phyloP scores from a whole-genome alignment of 345 rosid species.

The Stellera chamaejasme region DNA sequence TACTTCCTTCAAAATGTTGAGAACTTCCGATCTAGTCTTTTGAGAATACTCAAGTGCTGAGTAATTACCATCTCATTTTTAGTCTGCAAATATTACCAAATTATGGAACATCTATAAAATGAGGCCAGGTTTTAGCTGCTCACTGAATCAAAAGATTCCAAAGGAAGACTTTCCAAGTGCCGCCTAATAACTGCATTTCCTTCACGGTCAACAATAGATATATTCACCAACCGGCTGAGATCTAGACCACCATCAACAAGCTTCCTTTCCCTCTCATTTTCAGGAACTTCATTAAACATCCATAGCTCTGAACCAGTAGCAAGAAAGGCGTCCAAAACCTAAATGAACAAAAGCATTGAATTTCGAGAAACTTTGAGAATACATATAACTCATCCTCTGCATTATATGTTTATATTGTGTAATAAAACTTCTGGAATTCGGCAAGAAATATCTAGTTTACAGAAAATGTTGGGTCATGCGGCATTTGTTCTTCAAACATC shows the following conservation, averaged over 20 bases:
- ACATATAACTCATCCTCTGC: not conserved
- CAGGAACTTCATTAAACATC: constrained; percentile 79
- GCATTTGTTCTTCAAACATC: constrained; percentile 7
- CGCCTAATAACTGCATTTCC: constrained; percentile 73
- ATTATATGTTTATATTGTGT: not conserved
- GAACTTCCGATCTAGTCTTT: too few relatives aligned
- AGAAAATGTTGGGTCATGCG: constrained; percentile 9
- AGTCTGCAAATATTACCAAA: too few relatives aligned
- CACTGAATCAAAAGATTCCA: constrained; percentile 66
- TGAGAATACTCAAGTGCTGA: too few relatives aligned
- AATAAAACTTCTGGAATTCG: constrained; percentile 7
- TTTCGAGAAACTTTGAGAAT: too few relatives aligned
- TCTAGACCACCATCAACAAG: constrained; percentile 71
- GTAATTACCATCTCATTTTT: too few relatives aligned
- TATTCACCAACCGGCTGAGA: constrained; percentile 41
- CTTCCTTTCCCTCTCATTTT: constrained; percentile 60
- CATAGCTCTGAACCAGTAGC: constrained; percentile 73
- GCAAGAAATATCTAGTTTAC: constrained; percentile 10
- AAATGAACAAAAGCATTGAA: constrained; percentile 13
- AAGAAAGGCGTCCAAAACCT: constrained; percentile 67
- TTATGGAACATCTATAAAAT: too few relatives aligned
- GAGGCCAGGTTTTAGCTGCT: constrained; percentile 16
- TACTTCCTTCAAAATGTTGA: too few relatives aligned
- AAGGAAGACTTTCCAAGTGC: constrained; percentile 68
- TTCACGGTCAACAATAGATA: constrained; percentile 50